Percentiles rank a stretch among this genome's conserved stretches.
Conservation (phyloP, 2,329 filamentous ascomycete genomes). For the Teratosphaeria epicoccoides region DNA sequence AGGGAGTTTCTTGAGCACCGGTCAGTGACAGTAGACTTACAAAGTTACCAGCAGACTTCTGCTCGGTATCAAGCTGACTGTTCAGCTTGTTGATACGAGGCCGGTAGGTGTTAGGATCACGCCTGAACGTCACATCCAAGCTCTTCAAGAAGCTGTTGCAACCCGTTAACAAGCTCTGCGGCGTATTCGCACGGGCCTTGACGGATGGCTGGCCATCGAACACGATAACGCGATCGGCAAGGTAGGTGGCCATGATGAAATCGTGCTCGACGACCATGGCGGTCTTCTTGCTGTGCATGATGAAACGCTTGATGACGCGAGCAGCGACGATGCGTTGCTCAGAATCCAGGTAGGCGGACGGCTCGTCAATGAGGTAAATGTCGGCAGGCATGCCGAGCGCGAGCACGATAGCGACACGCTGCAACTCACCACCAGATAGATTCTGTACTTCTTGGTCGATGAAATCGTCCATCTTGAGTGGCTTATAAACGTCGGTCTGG, state of each 20-base stretch:
- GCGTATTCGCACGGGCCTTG: constrained; percentile 74
- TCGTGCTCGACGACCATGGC: constrained; percentile 99
- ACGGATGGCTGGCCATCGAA: constrained; percentile 92
- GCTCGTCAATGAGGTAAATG: constrained; percentile 97
- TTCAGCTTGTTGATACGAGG: constrained; percentile 97
- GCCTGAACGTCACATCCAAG: constrained; percentile 94
- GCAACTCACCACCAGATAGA: constrained; percentile 96
- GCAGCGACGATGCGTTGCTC: constrained; percentile 97
- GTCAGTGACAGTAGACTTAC: constrained; percentile 41
- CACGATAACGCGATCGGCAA: constrained; percentile 91
- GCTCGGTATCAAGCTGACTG: constrained; percentile 94
- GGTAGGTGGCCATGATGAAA: constrained; percentile 88
- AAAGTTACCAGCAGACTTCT: constrained; percentile 89
- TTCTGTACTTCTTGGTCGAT: constrained; percentile 99
- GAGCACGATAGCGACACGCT: constrained; percentile 95
- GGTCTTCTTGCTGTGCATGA: constrained; percentile 99
- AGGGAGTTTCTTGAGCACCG: neutral
- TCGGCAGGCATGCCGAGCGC: constrained; percentile 93
- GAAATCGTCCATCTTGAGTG: constrained; percentile 97
- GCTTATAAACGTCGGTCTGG: constrained; percentile 99
- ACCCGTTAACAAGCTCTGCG: constrained; percentile 84
- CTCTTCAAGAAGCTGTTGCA: constrained; percentile 97
- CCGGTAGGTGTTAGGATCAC: constrained; percentile 89
- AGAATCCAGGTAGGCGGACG: constrained; percentile 92
- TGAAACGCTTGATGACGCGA: constrained; percentile 98